Evolutionary conservation across 1,139 yeast genomes (phyloP).

Genomic region (Lodderomyces margitis): DNA sequence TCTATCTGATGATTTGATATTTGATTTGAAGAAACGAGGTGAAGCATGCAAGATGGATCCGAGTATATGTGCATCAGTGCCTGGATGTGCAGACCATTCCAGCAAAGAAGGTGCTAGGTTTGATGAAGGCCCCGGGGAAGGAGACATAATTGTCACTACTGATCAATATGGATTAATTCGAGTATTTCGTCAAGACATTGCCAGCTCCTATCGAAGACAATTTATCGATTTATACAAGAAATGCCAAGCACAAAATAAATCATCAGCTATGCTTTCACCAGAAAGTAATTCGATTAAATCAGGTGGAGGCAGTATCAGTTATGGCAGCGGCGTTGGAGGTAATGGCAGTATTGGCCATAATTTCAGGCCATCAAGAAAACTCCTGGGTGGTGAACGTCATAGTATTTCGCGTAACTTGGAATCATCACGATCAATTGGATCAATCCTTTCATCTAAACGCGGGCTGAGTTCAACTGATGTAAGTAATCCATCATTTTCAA

Average conservation of each 20-base stretch:
- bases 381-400: constrained; percentile 4
- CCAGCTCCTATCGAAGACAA: constrained; percentile 37
- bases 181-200: constrained; percentile 78
- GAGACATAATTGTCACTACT: constrained; percentile 67
- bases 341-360: background rate
- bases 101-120: background rate
- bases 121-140: constrained; percentile 14
- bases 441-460: background rate
- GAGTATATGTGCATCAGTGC: constrained; percentile 7
- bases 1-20: constrained; percentile 75
- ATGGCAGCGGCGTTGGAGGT: background rate
- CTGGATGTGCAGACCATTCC: constrained; percentile 13
- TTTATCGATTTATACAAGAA: constrained; percentile 18
- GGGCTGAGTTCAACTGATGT: background rate
- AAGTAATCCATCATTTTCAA: background rate
- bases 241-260: constrained; percentile 8
- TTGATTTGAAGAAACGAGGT: constrained; percentile 50
- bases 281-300: background rate
- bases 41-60: constrained; percentile 13
- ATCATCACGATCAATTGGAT: constrained; percentile 5
- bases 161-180: constrained; percentile 73
- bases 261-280: constrained; percentile 2
- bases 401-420: constrained; percentile 10
- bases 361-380: constrained; percentile 6
- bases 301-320: background rate